phyloP scores from a whole-genome alignment of 2,329 filamentous ascomycete species.

The Talaromyces sp. region DNA sequence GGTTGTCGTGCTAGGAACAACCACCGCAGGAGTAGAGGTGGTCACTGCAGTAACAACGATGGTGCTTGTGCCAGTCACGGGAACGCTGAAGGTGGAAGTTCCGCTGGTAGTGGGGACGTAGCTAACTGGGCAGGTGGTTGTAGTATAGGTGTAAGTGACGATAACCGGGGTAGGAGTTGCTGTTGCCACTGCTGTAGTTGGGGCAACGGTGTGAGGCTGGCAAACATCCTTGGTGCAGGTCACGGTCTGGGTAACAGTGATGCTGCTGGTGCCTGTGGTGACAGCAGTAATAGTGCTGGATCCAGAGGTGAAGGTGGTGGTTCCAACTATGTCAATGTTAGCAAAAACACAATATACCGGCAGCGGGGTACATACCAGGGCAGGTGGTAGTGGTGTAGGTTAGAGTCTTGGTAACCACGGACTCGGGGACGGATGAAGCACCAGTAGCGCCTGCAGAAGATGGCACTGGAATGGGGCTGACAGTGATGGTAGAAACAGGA shows the following conservation, averaged over 20 bases:
- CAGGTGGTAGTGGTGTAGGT: conserved; percentile 22
- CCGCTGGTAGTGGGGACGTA: conserved; percentile 18
- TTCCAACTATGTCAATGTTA: conserved; percentile 11
- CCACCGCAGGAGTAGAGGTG: conserved; percentile 14
- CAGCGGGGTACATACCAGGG: conserved; percentile 9
- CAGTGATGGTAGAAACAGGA: conserved; percentile 4
- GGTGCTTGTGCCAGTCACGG: conserved; percentile 21
- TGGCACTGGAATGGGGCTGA: background rate
- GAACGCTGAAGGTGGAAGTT: conserved; percentile 14
- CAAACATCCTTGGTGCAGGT: conserved; percentile 21
- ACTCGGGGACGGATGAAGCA: conserved; percentile 8
- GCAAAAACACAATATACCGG: background rate
- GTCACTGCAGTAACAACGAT: conserved; percentile 19
- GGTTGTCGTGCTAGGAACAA: background rate
- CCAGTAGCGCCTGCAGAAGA: conserved; percentile 9
- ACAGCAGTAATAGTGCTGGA: conserved; percentile 18
- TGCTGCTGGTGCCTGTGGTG: conserved; percentile 19
- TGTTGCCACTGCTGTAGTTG: conserved; percentile 8
- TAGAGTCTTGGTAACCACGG: conserved; percentile 18
- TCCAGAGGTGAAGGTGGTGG: conserved; percentile 18
- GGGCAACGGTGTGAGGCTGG: conserved; percentile 11
- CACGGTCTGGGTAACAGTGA: conserved; percentile 17
- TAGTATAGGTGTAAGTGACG: conserved; percentile 16
- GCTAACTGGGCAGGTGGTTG: conserved; percentile 19
- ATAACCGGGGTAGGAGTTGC: conserved; percentile 14